Conservation (phyloP, 768 basidiomycete species). For the Termitomyces sp. region DNA sequence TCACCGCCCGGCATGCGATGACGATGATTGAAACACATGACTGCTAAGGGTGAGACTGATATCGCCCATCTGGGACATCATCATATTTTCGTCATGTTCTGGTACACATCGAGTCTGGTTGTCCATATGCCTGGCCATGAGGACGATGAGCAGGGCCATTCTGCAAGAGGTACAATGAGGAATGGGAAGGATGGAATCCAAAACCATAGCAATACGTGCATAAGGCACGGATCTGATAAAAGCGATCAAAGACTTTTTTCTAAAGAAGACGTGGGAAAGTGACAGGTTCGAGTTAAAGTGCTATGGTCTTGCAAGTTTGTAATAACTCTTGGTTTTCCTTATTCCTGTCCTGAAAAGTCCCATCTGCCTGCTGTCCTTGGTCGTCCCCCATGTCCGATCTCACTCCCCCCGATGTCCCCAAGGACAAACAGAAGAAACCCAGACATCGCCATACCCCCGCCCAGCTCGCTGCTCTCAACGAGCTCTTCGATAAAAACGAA, state of each 20-base stretch:
- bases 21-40: constrained; percentile 10
- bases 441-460: constrained; percentile 69
- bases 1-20: constrained; percentile 3
- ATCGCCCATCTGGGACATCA: constrained; percentile 6
- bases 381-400: constrained; percentile 22
- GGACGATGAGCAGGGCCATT: neutral
- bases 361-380: constrained; percentile 16
- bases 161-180: neutral
- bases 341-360: constrained; percentile 9
- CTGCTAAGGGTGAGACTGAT: constrained; percentile 12
- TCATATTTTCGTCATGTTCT: constrained; percentile 4
- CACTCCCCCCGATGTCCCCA: constrained; percentile 18
- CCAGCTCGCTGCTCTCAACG: constrained; percentile 73
- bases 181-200: neutral
- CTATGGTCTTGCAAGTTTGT: constrained; percentile 19
- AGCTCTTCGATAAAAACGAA: constrained; percentile 70
- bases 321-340: constrained; percentile 12
- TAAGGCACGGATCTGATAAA: constrained; percentile 11
- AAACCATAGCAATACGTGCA: constrained; percentile 3
- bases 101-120: neutral
- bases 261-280: constrained; percentile 22
- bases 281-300: constrained; percentile 13
- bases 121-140: neutral
- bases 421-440: constrained; percentile 63
- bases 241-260: constrained; percentile 16